Evolutionary conservation across 1,284 basidiomycete species (phyloP).

Genomic region (Apiotrichum sp.): DNA sequence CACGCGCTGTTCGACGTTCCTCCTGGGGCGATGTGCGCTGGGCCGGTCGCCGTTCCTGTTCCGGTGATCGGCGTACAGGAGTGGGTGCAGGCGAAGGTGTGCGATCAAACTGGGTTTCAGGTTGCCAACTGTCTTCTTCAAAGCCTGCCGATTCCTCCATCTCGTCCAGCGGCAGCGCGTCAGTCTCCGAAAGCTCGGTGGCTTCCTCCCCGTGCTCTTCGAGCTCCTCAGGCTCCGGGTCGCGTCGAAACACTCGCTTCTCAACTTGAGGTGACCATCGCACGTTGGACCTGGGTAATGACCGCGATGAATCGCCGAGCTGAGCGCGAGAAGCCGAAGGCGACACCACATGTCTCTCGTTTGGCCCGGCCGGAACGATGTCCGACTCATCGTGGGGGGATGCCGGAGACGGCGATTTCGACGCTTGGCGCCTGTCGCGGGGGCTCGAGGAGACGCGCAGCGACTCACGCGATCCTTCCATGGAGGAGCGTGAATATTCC

Average conservation of each 20-base stretch:
- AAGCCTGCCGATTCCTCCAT: no score
- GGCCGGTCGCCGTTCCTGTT: not conserved
- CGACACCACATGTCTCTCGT: no score
- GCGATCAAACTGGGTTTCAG: not conserved
- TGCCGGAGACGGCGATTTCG: not conserved
- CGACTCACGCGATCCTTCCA: not conserved
- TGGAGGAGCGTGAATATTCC: no score
- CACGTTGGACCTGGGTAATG: not conserved
- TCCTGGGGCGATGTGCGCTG: not conserved
- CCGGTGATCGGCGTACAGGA: not conserved
- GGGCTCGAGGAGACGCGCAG: not conserved
- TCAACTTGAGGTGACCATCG: conserved; percentile 6
- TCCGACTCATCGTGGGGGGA: not conserved
- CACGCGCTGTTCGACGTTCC: not conserved
- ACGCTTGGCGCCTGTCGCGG: not conserved
- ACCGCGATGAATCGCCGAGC: not conserved
- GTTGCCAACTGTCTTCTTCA: not conserved
- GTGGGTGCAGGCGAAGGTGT: not conserved
- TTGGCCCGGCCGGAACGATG: no score
- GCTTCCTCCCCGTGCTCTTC: not conserved
- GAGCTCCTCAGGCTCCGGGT: not conserved
- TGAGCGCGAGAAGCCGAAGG: no score
- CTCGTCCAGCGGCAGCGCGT: no score
- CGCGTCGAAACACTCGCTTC: not conserved
- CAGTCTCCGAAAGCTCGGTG: no score